phyloP scores from a whole-genome alignment of 225 moss, liverwort and hornwort species.

The Polytrichum commune region DNA sequence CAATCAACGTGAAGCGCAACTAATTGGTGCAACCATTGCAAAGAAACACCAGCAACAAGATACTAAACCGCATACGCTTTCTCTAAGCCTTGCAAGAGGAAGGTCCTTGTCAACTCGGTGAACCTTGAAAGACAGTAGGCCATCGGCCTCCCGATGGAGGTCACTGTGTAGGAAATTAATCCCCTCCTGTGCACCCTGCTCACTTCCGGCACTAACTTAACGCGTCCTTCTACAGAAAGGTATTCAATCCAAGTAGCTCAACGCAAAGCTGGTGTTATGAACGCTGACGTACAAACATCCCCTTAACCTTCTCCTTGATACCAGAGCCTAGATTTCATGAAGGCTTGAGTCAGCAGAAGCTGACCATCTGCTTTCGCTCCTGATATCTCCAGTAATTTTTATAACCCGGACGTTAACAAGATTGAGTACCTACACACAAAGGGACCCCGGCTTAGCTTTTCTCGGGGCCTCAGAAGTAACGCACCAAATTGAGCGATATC shows the following conservation, averaged over 20 bases:
- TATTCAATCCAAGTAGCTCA: neutral
- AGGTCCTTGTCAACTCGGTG: neutral
- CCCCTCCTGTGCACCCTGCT: neutral
- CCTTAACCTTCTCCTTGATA: no score
- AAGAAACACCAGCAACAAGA: neutral
- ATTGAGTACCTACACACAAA: no score
- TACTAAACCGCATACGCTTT: neutral
- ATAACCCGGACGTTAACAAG: no score
- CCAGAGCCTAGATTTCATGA: no score
- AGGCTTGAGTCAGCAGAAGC: no score
- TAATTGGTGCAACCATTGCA: neutral
- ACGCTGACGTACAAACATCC: no score
- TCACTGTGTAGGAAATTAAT: neutral
- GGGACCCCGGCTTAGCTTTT: no score
- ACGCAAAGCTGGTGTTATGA: neutral
- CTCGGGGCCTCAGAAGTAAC: no score
- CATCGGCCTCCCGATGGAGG: neutral
- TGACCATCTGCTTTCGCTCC: no score
- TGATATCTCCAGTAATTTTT: no score
- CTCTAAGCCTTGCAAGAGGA: neutral
- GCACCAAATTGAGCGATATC: no score
- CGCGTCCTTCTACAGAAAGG: neutral
- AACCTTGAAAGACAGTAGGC: neutral
- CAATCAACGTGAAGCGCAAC: neutral
- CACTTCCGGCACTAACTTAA: constrained; percentile 3